Evolutionary conservation across 495 filamentous ascomycete genomes (phyloP).

Genomic region (Neurospora hispaniola): DNA sequence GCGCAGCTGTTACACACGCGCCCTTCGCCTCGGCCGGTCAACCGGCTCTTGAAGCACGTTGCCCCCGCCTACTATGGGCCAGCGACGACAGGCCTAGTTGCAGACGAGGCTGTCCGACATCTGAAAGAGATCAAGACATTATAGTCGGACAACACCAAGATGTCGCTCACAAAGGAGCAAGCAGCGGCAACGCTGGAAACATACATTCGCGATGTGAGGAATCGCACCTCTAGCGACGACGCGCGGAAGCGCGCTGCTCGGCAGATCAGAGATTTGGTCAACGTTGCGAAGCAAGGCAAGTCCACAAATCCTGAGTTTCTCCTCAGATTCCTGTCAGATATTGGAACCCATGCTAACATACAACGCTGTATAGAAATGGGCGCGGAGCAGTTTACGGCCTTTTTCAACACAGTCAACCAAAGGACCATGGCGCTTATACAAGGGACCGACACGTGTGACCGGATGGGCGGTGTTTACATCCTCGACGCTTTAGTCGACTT

Average conservation of each 20-base stretch:
- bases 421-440: constrained; percentile 68
- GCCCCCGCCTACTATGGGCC: constrained; percentile 21
- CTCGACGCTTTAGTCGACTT: constrained; percentile 91
- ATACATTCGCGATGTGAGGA: constrained; percentile 23
- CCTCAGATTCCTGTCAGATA: background rate
- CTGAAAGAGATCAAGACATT: background rate
- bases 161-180: constrained; percentile 23
- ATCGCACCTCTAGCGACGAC: constrained; percentile 22
- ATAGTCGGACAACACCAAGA: constrained; percentile 9
- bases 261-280: constrained; percentile 32
- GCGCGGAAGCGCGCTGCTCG: constrained; percentile 31
- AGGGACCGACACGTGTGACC: constrained; percentile 73
- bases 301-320: background rate
- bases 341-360: background rate
- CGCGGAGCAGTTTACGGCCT: constrained; percentile 64
- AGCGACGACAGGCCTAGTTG: constrained; percentile 14
- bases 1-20: background rate
- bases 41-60: background rate
- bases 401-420: constrained; percentile 68
- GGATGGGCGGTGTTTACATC: constrained; percentile 82
- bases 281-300: constrained; percentile 28
- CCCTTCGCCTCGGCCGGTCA: background rate
- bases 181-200: constrained; percentile 21
- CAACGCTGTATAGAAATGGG: constrained; percentile 49
- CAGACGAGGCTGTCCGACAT: constrained; percentile 15